Evolutionary conservation across 345 rosid species (phyloP), one percentile per base, ranked within the genome.

Genomic region (Citrus australasica): DNA sequence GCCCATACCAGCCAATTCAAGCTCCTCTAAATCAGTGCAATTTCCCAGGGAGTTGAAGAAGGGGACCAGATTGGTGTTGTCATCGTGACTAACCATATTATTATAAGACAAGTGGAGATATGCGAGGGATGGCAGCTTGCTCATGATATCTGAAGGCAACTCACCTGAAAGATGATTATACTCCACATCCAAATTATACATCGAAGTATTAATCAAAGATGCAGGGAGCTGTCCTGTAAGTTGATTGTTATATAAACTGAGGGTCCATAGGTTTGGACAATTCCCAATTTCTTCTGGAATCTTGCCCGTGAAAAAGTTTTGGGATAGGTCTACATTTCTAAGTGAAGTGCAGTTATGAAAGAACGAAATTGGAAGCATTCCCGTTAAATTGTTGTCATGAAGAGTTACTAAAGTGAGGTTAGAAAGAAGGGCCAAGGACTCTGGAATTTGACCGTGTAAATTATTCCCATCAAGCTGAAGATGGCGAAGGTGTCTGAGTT

Each of bases 221-320:
- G 38, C 56, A 8, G 90, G 90, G 63, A 87, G 85, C 48, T 67
- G 16, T 58, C 90, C 88, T 10, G 73, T 82, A 66, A 89, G 79
- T 14, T 77, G 81, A 76, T 86, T 89, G 80, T 78, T 84, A 86
- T 83, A 87, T 37, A 87, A 59, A 63, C 68, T 78, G 70, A 87
- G 77, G 74, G 32, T 79, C 84, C 80, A 78, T 6, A 87, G 76
- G 11, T 16, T 5, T 28, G 24, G 80, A 69, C 88, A 89, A 22
- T 83, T 78, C 28, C 93, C 93, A 5, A 88, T 83, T 81, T 85
- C 89, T 27, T 35, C 8, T 1, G 94, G 92, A 76, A 90, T 86
- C 32, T 61, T 75, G 32, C 94, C 92, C 0, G 30, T 30, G 73
- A 90, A 73, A 22, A 37, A 75, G 84, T 88, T 88, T 68, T 22